phyloP scores from a whole-genome alignment of 192 early-diverging fungal genomes.

The Coemansia brasiliensis region DNA sequence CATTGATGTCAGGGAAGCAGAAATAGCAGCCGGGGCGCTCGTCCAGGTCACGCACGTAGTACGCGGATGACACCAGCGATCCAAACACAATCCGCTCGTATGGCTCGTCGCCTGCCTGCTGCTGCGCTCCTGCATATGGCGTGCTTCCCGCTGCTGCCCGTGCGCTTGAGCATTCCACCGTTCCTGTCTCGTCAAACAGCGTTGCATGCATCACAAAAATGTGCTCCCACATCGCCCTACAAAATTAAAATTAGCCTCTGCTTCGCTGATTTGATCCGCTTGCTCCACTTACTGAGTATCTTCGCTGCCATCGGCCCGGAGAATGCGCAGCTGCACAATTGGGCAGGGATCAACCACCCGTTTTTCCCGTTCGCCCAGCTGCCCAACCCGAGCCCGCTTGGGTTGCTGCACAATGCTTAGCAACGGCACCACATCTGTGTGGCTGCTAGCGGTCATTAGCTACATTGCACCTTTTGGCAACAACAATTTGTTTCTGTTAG shows the following conservation, averaged over 20 bases:
- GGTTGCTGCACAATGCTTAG: constrained; percentile 49
- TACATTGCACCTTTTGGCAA: neutral
- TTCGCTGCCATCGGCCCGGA: constrained; percentile 26
- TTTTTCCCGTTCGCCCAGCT: constrained; percentile 20
- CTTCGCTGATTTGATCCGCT: neutral
- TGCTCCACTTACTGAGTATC: constrained; percentile 41
- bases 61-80: constrained; percentile 12
- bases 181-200: constrained; percentile 29
- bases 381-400: constrained; percentile 15
- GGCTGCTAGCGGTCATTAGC: neutral
- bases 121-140: neutral
- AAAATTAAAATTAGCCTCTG: neutral
- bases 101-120: neutral
- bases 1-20: constrained; percentile 40
- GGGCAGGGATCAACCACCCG: constrained; percentile 47
- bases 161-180: constrained; percentile 11
- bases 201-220: constrained; percentile 30
- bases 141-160: neutral
- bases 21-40: constrained; percentile 26
- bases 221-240: constrained; percentile 25
- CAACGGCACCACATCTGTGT: neutral
- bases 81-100: constrained; percentile 15
- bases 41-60: constrained; percentile 20
- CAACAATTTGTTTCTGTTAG: too few relatives aligned
- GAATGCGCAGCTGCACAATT: constrained; percentile 24